Conservation (phyloP, 257 asterid genomes). For the Solanum stenotomum region DNA sequence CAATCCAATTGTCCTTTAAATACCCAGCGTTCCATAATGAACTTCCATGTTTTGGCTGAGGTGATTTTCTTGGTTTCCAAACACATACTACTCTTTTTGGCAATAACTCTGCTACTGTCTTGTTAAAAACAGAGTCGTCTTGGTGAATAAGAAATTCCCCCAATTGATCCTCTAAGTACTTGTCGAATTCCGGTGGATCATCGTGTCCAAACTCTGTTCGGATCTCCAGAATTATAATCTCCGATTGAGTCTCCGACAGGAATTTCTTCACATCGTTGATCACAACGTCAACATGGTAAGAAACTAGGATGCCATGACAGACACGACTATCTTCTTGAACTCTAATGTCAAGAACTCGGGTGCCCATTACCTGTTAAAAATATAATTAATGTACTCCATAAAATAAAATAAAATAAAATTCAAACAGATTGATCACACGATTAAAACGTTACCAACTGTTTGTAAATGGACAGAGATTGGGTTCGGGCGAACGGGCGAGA, state of each 20-base stretch:
- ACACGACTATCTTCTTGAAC: slow-evolving; percentile 66
- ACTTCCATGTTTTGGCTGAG: slow-evolving; percentile 45
- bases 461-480: slow-evolving; percentile 64
- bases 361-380: slow-evolving; percentile 20
- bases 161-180: slow-evolving; percentile 51
- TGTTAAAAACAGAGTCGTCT: slow-evolving; percentile 51
- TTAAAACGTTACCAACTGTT: slow-evolving; percentile 27
- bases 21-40: slow-evolving; percentile 61
- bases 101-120: slow-evolving; percentile 49
- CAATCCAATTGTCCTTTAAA: slow-evolving; percentile 72
- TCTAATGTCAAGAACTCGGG: slow-evolving; percentile 63
- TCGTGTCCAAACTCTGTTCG: slow-evolving; percentile 87
- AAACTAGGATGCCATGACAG: slow-evolving; percentile 70
- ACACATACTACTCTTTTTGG: slow-evolving; percentile 76
- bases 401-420: neutral
- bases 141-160: slow-evolving; percentile 64
- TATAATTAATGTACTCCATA: neutral
- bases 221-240: slow-evolving; percentile 66
- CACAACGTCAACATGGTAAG: slow-evolving; percentile 52
- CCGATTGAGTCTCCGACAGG: slow-evolving; percentile 56
- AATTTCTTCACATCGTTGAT: slow-evolving; percentile 52
- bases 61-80: slow-evolving; percentile 76
- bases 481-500: slow-evolving; percentile 83
- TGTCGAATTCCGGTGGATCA: slow-evolving; percentile 70
- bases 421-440: neutral